These are phyloP conservation scores for Trypanosoma melophagium DNA, from an alignment of 208 protist genomes.

Conservation along the genomic window DNA sequence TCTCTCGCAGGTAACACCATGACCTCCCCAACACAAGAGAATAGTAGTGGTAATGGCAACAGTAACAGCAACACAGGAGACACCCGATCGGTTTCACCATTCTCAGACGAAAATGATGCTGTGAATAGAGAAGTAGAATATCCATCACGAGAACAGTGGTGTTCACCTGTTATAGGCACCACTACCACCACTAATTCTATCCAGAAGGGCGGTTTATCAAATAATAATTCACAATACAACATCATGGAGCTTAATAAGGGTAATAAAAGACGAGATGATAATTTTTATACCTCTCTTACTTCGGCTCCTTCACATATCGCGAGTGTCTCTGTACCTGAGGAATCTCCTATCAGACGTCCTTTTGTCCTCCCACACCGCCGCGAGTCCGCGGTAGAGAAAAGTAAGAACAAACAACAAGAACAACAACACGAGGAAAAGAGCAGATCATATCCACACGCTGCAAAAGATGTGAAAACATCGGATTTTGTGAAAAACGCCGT, in stretches of 20 bases:
- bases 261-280: not conserved
- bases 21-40: not conserved
- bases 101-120: conserved; percentile 2
- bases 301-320: not conserved
- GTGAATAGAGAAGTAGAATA: not conserved
- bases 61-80: not conserved
- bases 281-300: not conserved
- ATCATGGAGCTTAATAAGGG: not conserved
- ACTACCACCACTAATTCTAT: not conserved
- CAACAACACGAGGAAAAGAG: not conserved
- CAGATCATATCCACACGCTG: not conserved
- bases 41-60: too few species aligned
- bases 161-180: not conserved
- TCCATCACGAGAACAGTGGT: not conserved
- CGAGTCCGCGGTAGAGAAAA: not conserved
- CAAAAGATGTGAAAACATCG: not conserved
- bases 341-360: not conserved
- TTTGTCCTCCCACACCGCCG: not conserved
- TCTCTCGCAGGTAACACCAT: conserved; percentile 6
- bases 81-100: not conserved
- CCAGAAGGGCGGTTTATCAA: not conserved
- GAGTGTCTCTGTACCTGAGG: not conserved
- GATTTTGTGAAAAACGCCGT: conserved; percentile 6
- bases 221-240: not conserved
- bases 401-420: not conserved